Evolutionary conservation across 2,329 filamentous ascomycete species (phyloP), one percentile per base, ranked within the genome.

Genomic region (Coniochaeta sp.): DNA sequence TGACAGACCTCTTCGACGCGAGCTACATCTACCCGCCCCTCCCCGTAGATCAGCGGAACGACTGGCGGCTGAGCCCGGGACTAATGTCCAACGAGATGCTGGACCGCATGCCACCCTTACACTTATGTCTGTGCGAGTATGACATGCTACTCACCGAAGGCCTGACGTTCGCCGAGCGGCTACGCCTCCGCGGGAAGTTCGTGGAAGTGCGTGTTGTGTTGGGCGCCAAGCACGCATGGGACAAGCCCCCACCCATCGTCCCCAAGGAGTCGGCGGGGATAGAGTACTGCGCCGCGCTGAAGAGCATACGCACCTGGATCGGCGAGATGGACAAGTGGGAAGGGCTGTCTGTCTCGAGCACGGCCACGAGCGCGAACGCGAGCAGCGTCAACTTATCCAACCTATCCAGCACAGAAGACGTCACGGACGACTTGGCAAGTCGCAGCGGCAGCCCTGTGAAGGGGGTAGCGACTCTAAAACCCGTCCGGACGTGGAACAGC

Each of bases 81-180:
- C 47, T 49, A 7, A 49, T 49, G 47, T 35, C 47, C 13, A 13
- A 33, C 47, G 47, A 78, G n/a, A 58, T 85, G 9, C 56, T 48
- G 6, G 65, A 65, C 3, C 67, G 67, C 10, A 69, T 79, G 33
- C 74, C 83, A 3, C 70, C 75, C 85, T 38, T 81, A 78, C 58
- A 75, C 83, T 30, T 49, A 3, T 49, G 47, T 30, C 47, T 49
- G 3, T 86, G 82, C 65, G 82, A 86, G 66, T 79, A 76, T 63
- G 81, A 85, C 61, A 85, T 85, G 79, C 65, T 85, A n/a, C 71
- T 82, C 9, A 69, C 68, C 2, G 82, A 85, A 60, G 81, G 79
- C 10, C 70, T 85, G 54, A 71, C 73, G 4, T 85, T 91, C 56
- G 76, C 80, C 10, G 73, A 81, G 49, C 72, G 85, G 18, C 64